Percentiles rank a stretch among this genome's conserved stretches.
phyloP scores from a whole-genome alignment of 2,329 filamentous ascomycete species.

The Raffaelea arxii region DNA sequence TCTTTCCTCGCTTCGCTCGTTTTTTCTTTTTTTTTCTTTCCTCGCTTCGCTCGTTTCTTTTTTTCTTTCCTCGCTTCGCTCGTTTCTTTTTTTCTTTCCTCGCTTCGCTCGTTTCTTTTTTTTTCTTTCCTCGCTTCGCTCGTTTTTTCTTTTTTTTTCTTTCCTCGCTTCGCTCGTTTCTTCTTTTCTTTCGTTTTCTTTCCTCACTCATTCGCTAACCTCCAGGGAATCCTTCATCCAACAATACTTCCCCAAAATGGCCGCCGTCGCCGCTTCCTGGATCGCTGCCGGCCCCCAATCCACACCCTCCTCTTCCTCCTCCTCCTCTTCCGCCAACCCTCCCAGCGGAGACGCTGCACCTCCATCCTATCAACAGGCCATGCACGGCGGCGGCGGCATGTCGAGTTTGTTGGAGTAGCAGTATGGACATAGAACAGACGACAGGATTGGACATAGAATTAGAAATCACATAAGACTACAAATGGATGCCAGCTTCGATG shows the following conservation, averaged over 20 bases:
- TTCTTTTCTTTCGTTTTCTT: not conserved
- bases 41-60: no score
- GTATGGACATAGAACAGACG: not conserved
- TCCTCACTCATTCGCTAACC: not conserved
- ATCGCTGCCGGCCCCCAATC: not conserved
- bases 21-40: not conserved
- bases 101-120: constrained; percentile 8
- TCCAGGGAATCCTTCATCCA: constrained; percentile 64
- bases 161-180: not conserved
- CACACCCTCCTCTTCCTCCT: no score
- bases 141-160: not conserved
- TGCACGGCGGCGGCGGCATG: not conserved
- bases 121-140: not conserved
- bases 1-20: not conserved
- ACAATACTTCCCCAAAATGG: constrained; percentile 65
- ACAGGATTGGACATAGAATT: not conserved
- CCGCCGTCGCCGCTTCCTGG: constrained; percentile 37
- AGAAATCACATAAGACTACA: no score
- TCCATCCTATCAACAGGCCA: constrained; percentile 11
- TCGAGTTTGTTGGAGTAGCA: constrained; percentile 5
- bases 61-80: not conserved
- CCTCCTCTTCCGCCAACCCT: not conserved
- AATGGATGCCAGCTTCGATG: no score
- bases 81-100: not conserved
- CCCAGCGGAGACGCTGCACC: not conserved